A percentile compares a stretch with the other conserved stretches of the same genome.
phyloP scores from a whole-genome alignment of 1,139 yeast species.

The Fermentozyma sake region DNA sequence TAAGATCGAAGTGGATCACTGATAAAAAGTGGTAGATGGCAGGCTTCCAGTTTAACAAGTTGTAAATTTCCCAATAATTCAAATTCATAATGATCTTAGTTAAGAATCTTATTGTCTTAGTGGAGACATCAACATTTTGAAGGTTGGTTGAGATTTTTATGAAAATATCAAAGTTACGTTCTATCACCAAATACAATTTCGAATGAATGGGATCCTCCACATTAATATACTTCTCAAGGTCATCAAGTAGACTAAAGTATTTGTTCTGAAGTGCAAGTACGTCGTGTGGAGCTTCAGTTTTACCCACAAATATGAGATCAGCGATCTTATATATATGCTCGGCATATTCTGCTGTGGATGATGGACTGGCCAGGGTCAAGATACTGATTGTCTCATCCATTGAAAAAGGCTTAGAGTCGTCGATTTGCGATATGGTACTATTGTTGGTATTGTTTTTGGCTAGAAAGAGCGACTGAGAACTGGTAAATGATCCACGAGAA shows the following conservation, averaged over 20 bases:
- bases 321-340: slow-evolving; percentile 36
- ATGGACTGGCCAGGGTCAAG: slow-evolving; percentile 26
- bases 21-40: slow-evolving; percentile 38
- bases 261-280: slow-evolving; percentile 19
- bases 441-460: too few species aligned
- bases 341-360: slow-evolving; percentile 31
- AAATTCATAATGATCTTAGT: slow-evolving; percentile 36
- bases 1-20: slow-evolving; percentile 36
- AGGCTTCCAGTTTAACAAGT: slow-evolving; percentile 41
- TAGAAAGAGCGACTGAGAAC: too few species aligned
- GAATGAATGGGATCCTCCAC: slow-evolving; percentile 28
- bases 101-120: slow-evolving; percentile 35
- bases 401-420: too few species aligned
- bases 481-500: too few species aligned
- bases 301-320: slow-evolving; percentile 22
- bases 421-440: too few species aligned
- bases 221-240: slow-evolving; percentile 20
- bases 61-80: slow-evolving; percentile 46
- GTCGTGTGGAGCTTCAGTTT: slow-evolving; percentile 11
- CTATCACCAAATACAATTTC: slow-evolving; percentile 32
- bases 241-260: slow-evolving; percentile 21
- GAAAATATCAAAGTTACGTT: slow-evolving; percentile 37
- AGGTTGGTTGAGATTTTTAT: slow-evolving; percentile 32
- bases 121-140: slow-evolving; percentile 28
- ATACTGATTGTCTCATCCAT: slow-evolving; percentile 27